A percentile compares a stretch with the other conserved stretches of the same genome.
phyloP scores from a whole-genome alignment of 306 rosid genomes.

The Casuarina glauca region DNA sequence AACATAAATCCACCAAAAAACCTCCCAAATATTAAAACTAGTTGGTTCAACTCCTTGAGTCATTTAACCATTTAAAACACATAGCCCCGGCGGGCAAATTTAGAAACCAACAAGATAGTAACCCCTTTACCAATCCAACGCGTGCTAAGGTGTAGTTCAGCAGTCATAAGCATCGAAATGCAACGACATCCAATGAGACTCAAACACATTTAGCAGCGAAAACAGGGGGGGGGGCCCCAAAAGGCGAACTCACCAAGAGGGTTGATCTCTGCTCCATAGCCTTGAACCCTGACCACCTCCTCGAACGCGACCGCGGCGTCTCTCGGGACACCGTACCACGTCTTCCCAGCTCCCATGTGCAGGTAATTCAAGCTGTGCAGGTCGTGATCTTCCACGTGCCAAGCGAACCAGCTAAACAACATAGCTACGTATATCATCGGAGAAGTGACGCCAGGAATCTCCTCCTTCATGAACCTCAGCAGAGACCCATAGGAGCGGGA shows the following conservation, averaged over 20 bases:
- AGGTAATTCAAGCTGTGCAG: conserved; percentile 90
- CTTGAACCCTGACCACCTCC: conserved; percentile 92
- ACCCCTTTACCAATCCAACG: not conserved
- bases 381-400: conserved; percentile 99
- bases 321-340: conserved; percentile 95
- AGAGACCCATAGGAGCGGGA: conserved; percentile 84
- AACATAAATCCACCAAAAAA: conserved; percentile 21
- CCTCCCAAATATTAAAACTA: not conserved
- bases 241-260: conserved; percentile 78
- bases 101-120: not conserved
- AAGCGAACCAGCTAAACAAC: conserved; percentile 99
- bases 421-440: conserved; percentile 97
- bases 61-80: not conserved
- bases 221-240: conserved; percentile 35
- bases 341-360: conserved; percentile 92
- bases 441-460: conserved; percentile 95
- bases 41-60: not conserved
- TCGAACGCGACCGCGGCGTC: conserved; percentile 96
- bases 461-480: conserved; percentile 98
- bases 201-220: not conserved
- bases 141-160: not conserved
- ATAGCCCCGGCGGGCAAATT: not conserved
- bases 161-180: not conserved
- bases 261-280: conserved; percentile 91
- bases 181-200: not conserved